phyloP scores from a whole-genome alignment of 805 yeast genomes.

The Candida patagonica region DNA sequence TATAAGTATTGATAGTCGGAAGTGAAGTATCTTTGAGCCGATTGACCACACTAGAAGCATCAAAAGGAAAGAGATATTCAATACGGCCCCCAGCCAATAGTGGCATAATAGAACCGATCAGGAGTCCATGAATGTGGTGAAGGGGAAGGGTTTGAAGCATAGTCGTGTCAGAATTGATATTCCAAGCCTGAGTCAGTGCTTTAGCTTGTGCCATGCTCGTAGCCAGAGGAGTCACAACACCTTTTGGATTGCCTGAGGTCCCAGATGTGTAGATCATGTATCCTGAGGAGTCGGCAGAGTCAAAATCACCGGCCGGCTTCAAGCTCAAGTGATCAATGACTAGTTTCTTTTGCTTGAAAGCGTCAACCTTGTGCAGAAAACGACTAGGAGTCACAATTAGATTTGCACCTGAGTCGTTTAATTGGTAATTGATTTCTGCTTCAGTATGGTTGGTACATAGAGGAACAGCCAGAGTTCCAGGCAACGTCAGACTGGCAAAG shows the following conservation, averaged over 20 bases:
- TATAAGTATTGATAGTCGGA: constrained; percentile 24
- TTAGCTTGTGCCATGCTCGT: constrained; percentile 26
- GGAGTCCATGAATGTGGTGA: constrained; percentile 29
- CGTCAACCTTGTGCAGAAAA: constrained; percentile 19
- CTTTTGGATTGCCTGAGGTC: constrained; percentile 29
- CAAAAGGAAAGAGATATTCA: constrained; percentile 25
- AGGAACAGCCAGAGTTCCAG: constrained; percentile 26
- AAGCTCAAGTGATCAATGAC: constrained; percentile 16
- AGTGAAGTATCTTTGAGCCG: constrained; percentile 15
- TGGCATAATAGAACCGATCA: constrained; percentile 26
- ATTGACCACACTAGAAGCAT: constrained; percentile 18
- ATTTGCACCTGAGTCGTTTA: constrained; percentile 22
- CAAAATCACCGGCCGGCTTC: background rate
- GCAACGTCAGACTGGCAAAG: constrained; percentile 23
- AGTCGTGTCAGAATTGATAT: constrained; percentile 19
- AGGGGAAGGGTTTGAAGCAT: constrained; percentile 28
- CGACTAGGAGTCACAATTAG: constrained; percentile 23
- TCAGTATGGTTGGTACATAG: constrained; percentile 27
- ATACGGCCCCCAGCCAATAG: constrained; percentile 25
- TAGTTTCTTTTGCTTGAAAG: constrained; percentile 13
- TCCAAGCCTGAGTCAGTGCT: constrained; percentile 27
- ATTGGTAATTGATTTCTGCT: constrained; percentile 25
- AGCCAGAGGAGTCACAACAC: constrained; percentile 26
- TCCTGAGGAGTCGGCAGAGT: constrained; percentile 16
- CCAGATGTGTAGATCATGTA: constrained; percentile 29